Evolutionary conservation across 306 rosid genomes (phyloP).

Genomic region (Morella rubra): DNA sequence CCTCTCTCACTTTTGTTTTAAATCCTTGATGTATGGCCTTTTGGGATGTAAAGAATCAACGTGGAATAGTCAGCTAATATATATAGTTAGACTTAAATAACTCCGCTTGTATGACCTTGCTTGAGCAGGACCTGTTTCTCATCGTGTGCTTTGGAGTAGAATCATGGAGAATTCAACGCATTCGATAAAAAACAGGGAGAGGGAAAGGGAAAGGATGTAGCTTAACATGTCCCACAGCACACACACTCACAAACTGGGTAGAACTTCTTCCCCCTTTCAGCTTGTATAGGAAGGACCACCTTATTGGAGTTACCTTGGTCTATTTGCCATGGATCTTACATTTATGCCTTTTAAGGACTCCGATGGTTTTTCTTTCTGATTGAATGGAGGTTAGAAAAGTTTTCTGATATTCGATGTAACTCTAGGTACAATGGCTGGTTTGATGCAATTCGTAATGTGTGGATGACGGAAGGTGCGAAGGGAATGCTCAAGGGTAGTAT

Average conservation of each 20-base stretch:
- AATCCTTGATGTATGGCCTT: background rate
- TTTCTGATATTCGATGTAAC: conserved; percentile 11
- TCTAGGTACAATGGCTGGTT: conserved; percentile 76
- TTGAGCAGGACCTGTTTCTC: background rate
- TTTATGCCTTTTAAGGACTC: background rate
- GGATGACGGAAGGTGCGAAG: conserved; percentile 64
- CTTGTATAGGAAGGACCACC: background rate
- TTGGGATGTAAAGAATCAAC: background rate
- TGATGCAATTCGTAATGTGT: conserved; percentile 57
- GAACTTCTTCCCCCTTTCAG: background rate
- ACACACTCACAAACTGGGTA: background rate
- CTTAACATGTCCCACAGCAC: background rate
- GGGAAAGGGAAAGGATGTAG: background rate
- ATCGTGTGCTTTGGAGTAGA: background rate
- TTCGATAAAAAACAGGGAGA: background rate
- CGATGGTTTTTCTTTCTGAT: background rate
- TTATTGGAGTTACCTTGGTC: background rate
- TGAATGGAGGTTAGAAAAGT: conserved; percentile 13
- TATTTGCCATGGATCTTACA: background rate
- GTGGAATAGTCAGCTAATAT: background rate
- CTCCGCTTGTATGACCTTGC: too few relatives aligned
- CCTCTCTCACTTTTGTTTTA: background rate
- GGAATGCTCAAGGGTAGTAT: conserved; percentile 84
- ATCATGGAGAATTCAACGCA: background rate
- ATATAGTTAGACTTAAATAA: too few relatives aligned